Conservation (phyloP, 2,329 filamentous ascomycete species). For the Monilinia fructicola region DNA sequence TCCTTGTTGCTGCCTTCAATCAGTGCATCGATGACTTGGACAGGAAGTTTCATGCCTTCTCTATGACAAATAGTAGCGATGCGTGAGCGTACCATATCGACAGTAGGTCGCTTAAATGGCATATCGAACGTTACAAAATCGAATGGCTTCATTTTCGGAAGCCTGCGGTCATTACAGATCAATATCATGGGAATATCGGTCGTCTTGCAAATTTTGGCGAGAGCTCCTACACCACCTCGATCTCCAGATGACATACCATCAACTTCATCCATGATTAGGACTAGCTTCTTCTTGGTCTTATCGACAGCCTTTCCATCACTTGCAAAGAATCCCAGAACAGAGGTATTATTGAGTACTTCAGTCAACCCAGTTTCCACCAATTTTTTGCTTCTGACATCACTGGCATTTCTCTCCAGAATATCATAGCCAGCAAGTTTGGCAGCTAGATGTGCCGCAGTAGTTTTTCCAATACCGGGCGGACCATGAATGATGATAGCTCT, state of each 20-base stretch:
- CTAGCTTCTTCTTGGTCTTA: conserved; percentile 81
- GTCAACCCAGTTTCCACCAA: conserved; percentile 85
- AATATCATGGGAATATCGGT: conserved; percentile 92
- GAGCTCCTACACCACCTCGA: conserved; percentile 88
- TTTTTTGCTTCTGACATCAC: conserved; percentile 93
- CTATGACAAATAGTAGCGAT: conserved; percentile 95
- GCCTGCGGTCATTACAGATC: conserved; percentile 91
- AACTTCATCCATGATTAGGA: conserved; percentile 98
- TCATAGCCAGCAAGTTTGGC: conserved; percentile 93
- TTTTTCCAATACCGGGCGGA: conserved; percentile 95
- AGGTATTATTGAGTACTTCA: conserved; percentile 91
- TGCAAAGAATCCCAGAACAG: conserved; percentile 86
- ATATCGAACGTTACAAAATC: conserved; percentile 82
- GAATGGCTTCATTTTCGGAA: conserved; percentile 98
- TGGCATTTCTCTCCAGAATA: conserved; percentile 91
- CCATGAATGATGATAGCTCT: conserved; percentile 95
- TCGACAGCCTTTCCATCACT: conserved; percentile 80
- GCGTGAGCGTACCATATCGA: conserved; percentile 85
- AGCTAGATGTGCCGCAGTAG: conserved; percentile 90
- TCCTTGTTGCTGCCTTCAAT: conserved; percentile 96
- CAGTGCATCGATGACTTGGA: conserved; percentile 82
- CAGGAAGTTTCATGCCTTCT: conserved; percentile 82
- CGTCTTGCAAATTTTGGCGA: conserved; percentile 94
- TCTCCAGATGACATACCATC: conserved; percentile 99
- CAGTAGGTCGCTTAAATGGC: conserved; percentile 83